Evolutionary conservation across 1,284 basidiomycete genomes (phyloP), one percentile per base, ranked within the genome.

Genomic region (Ganoderma sinense): DNA sequence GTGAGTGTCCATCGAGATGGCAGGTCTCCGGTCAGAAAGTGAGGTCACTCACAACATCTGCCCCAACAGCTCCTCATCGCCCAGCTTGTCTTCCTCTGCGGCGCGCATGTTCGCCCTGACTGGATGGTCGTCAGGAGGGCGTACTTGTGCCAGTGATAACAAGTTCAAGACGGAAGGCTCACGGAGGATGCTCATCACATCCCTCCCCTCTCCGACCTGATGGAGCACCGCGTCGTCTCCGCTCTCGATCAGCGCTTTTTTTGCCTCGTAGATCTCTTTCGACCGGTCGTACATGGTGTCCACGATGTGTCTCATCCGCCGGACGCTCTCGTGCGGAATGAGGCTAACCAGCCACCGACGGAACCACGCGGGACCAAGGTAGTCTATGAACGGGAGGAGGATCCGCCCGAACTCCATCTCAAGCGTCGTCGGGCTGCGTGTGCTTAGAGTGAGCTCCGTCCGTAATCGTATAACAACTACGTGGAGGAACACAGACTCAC

Each of bases 101-200:
- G 79, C 75, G 13, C 58, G 41, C 60, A 73, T 71, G 66, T 79
- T 79, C 36, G 26, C 62, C n/a, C 36, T 39, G 85, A 85, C 74
- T 85, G 84, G 5, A n/a, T 14, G 29, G 14, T 33, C 56, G n/a
- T n/a, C 6, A 36, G 18, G 4, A n/a, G n/a, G n/a, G n/a, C 18
- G 33, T 11, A 20, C 0, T 23, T 1, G 18, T 20, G 11, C 10
- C 0, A 3, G 1, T n/a, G n/a, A n/a, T n/a, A n/a, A n/a, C n/a
- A n/a, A n/a, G n/a, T n/a, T n/a, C 10, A 13, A 20, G 10, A 13
- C 11, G 53, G 45, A 43, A 45, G 2, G 58, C 64, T 11, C 39
- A 87, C 80, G 66, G 0, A 80, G 66, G 20, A 86, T 79, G 64
- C 84, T 85, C 71, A 85, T 81, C 59, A 86, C 77, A 71, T 86